A percentile compares a stretch with the other conserved stretches of the same genome.
These are phyloP conservation scores for Erythrobasidium yunnanense DNA, from an alignment of 768 basidiomycete genomes.

Conservation along the genomic window DNA sequence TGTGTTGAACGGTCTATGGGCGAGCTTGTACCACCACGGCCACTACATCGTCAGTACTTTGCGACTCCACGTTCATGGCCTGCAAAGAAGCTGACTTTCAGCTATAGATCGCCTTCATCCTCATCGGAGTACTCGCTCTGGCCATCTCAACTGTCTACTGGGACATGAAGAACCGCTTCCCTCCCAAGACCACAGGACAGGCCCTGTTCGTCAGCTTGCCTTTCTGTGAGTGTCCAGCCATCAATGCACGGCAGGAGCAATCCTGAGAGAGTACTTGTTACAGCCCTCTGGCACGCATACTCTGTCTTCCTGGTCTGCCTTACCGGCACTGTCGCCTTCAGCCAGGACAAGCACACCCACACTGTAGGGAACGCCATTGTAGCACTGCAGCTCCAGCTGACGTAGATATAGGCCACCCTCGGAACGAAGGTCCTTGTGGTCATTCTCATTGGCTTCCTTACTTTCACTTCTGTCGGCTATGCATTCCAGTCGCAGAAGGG, in stretches of 20 bases:
- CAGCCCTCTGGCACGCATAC: conserved; percentile 30
- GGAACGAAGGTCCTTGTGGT: conserved; percentile 86
- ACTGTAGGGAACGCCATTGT: too few relatives aligned
- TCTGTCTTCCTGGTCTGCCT: conserved; percentile 67
- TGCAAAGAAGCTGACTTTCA: neutral
- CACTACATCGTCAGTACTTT: conserved; percentile 50
- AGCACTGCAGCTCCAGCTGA: too few relatives aligned
- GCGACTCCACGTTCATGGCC: neutral
- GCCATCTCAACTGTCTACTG: conserved; percentile 53
- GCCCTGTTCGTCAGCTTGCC: conserved; percentile 77
- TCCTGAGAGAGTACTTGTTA: neutral
- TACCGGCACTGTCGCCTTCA: conserved; percentile 79
- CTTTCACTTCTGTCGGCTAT: conserved; percentile 52
- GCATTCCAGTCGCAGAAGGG: conserved; percentile 82
- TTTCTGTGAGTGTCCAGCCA: conserved; percentile 51
- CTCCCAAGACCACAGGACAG: conserved; percentile 49
- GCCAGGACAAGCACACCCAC: conserved; percentile 57
- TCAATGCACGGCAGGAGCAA: conserved; percentile 53
- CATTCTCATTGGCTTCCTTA: conserved; percentile 45
- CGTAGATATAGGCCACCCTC: too few relatives aligned
- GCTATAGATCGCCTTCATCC: conserved; percentile 56
- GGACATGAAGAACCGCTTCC: conserved; percentile 75
- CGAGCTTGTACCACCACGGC: conserved; percentile 69
- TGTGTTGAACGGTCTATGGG: conserved; percentile 64
- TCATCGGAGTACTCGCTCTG: conserved; percentile 77